Evolutionary conservation across 192 early-diverging fungal species (phyloP), one percentile per base, ranked within the genome.

Genomic region (Phlyctochytrium planicorne): DNA sequence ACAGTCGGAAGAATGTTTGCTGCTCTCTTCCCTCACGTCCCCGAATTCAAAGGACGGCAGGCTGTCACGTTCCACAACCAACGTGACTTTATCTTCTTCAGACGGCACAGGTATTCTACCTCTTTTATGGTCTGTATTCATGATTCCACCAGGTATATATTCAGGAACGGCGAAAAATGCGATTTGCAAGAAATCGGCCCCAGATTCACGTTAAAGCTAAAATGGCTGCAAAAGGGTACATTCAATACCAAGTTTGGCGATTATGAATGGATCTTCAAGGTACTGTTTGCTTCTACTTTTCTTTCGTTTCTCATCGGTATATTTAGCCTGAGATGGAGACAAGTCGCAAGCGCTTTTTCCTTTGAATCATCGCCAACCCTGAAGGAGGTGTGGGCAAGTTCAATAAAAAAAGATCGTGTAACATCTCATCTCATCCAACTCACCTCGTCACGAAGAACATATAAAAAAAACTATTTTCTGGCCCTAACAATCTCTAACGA

Each of bases 41-140:
- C 95, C 10, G 91, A 99, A 76, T 99, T 99, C 72, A 82, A 93
- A 69, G 95, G 94, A 6, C 79, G 97, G 53, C 95, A 98, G 73
- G 95, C 89, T 30, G 91, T 87, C 6, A 99, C 97, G 2, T 91
- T 99, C 73, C 97, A 99, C 73, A 99, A 99, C 78, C 97, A 99
- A 80, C 93, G 97, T 52, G 97, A 99, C 75, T 99, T 96, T 70
- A 98, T 99, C 66, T 99, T 99, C 74, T 96, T 99, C 72, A 82
- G 97, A 69, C 86, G 96, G 36, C 97, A 99, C 74, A 87, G 94
- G 82, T 87, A 72, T 52, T 23, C 6, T 2, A 34, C 12, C 34
- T 30, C 3, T 66, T 31, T 67, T 10, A 32, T 17, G 24, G 66
- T 30, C 2, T 35, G 36, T 63, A 24, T 59, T 33, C 14, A 2